Evolutionary conservation across 2,329 filamentous ascomycete genomes (phyloP), one percentile per base, ranked within the genome.

Genomic region (Monosporascus cannonballus): DNA sequence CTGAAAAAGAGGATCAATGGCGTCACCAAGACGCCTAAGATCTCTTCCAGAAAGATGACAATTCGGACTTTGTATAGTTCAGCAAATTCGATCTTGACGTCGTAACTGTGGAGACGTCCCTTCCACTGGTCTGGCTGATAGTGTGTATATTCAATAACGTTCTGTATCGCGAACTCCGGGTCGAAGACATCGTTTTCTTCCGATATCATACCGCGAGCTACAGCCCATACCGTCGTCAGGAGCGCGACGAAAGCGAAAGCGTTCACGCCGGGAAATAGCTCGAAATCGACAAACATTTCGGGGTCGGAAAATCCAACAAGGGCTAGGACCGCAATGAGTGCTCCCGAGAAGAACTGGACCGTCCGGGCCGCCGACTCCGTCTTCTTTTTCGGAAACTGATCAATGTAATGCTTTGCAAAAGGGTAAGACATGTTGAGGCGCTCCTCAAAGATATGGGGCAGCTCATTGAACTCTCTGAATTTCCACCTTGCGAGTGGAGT

Each of bases 401-500:
- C 90, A 25, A 99, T 80, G 64, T 99, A 99, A 47, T 90, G 84
- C 36, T 87, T 90, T 2, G 94, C 93, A 67, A 90, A 96, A 0
- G 93, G 92, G 64, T 94, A 91, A 0, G 94, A 96, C 87, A 97
- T 95, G 59, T 96, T 92, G 42, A 93, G 77, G 20, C 94, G 85
- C 58, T 93, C 89, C 55, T 91, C 83, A 63, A 97, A 99, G 2
- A 97, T 78, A 69, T 99, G 94, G 52, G 87, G 87, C 1, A 99
- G 78, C 69, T 99, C 94, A 64, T 99, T 99, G 78, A 97, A 99
- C 68, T 97, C 93, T 47, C 94, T 86, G 58, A 99, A 96, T 64
- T 96, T 97, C 94, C 94, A 99, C 67, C 96, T 89, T 0, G 94
- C 94, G 49, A 96, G 81, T 1, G 91, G 89, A 0, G 93, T 97